Percentiles rank a stretch among this genome's conserved stretches.
These are phyloP conservation scores for Stephania yunnanensis DNA, from an alignment of 164 flowering plant genomes.

Conservation along the genomic window DNA sequence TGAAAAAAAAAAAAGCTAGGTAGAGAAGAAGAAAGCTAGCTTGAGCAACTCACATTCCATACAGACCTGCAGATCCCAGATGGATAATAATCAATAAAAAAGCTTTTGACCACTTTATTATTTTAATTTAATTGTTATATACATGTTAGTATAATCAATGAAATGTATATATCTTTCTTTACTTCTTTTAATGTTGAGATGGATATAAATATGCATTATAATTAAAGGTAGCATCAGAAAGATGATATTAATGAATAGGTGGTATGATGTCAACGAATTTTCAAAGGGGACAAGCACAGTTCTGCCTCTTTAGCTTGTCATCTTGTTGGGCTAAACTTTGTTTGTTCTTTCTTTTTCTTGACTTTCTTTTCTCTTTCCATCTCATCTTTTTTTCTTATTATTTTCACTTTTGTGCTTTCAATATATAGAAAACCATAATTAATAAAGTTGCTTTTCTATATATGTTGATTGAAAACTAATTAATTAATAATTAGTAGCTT, in stretches of 20 bases:
- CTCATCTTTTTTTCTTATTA: background rate
- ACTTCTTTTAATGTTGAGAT: background rate
- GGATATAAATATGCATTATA: background rate
- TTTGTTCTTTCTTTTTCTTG: background rate
- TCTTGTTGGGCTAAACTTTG: constrained; percentile 3
- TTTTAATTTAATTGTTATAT: background rate
- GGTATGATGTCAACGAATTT: background rate
- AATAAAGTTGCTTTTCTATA: background rate
- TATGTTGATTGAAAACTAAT: background rate
- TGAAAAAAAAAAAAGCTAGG: background rate
- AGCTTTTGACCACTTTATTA: background rate
- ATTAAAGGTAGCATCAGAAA: background rate
- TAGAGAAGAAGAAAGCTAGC: background rate
- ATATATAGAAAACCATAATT: background rate
- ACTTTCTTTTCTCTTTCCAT: background rate
- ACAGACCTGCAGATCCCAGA: background rate
- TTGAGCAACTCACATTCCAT: constrained; percentile 1
- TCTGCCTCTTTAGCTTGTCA: background rate
- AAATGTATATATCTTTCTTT: background rate
- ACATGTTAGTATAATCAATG: background rate
- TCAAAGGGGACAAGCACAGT: constrained; percentile 3
- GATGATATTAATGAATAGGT: constrained; percentile 3
- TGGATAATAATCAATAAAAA: background rate
- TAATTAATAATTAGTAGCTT: no score
- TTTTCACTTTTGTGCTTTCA: background rate